phyloP scores from a whole-genome alignment of 2,329 filamentous ascomycete species.

The Colletotrichum horii region DNA sequence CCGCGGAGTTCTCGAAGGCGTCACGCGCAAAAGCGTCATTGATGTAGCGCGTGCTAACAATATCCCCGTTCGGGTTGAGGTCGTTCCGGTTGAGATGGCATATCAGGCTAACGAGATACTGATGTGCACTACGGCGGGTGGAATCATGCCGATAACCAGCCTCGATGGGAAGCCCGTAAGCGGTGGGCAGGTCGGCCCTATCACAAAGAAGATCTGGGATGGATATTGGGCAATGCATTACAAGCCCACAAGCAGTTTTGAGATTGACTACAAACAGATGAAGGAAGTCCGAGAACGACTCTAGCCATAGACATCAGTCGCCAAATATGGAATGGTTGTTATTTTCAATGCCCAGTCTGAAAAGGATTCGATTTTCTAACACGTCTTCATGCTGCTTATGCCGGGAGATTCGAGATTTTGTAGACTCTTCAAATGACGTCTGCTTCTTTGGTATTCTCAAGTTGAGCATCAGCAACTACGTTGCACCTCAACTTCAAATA shows the following conservation, averaged over 20 bases:
- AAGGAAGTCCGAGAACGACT: too few relatives aligned
- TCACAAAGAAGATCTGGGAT: constrained; percentile 56
- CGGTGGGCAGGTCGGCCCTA: constrained; percentile 45
- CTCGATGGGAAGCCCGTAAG: constrained; percentile 48
- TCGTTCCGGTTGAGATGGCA: constrained; percentile 43
- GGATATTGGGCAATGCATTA: constrained; percentile 55
- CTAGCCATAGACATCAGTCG: too few relatives aligned
- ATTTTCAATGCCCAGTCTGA: too few relatives aligned
- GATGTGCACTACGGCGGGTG: constrained; percentile 58
- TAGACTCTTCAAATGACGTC: too few relatives aligned
- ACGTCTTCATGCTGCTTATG: too few relatives aligned
- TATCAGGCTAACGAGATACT: constrained; percentile 54
- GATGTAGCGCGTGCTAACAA: constrained; percentile 41
- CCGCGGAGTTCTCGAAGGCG: constrained; percentile 51
- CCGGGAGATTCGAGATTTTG: too few relatives aligned
- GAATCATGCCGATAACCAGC: constrained; percentile 55
- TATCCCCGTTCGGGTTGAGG: constrained; percentile 40
- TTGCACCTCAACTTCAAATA: too few relatives aligned
- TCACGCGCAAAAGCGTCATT: constrained; percentile 54
- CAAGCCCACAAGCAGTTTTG: constrained; percentile 40
- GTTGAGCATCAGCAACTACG: too few relatives aligned
- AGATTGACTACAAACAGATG: too few relatives aligned
- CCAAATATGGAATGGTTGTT: background rate
- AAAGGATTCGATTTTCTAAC: too few relatives aligned
- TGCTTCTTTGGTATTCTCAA: too few relatives aligned